Conservation (phyloP, 1,284 basidiomycete genomes). For the Papiliotrema nemorosa region DNA sequence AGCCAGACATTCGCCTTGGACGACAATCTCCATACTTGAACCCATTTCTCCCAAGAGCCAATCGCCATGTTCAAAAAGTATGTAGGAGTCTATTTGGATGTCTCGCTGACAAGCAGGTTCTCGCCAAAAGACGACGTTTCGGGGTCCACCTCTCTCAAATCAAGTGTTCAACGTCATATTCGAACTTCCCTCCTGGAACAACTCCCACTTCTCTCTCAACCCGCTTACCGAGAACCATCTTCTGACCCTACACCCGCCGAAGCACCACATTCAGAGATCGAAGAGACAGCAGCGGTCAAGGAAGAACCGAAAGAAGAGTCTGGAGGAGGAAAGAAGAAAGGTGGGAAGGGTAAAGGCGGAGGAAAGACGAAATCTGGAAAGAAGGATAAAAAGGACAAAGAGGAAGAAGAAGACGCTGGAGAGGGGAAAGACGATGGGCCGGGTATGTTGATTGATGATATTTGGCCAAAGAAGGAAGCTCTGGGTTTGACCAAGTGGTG, state of each 20-base stretch:
- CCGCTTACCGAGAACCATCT: slow-evolving; percentile 30
- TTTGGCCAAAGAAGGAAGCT: slow-evolving; percentile 99
- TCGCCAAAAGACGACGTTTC: slow-evolving; percentile 79
- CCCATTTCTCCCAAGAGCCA: too few relatives aligned
- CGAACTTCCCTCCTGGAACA: slow-evolving; percentile 75
- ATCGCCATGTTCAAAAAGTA: slow-evolving; percentile 50
- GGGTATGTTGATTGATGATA: slow-evolving; percentile 67
- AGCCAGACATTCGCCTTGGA: too few relatives aligned
- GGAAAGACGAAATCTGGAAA: slow-evolving; percentile 21
- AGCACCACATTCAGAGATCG: slow-evolving; percentile 2
- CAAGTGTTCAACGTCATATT: slow-evolving; percentile 87
- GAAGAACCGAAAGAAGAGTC: slow-evolving; percentile 13
- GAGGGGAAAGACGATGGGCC: slow-evolving; percentile 56
- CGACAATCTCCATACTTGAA: too few relatives aligned
- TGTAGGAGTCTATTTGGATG: neutral
- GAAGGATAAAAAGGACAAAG: slow-evolving; percentile 37
- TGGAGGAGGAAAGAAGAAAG: slow-evolving; percentile 31
- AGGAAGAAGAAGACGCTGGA: slow-evolving; percentile 51
- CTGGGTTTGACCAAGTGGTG: slow-evolving; percentile 93
- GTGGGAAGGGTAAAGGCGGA: slow-evolving; percentile 32
- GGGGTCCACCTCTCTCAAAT: slow-evolving; percentile 90
- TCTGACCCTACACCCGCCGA: slow-evolving; percentile 4
- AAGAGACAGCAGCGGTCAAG: slow-evolving; percentile 5
- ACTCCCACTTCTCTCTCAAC: slow-evolving; percentile 63
- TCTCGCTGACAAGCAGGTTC: slow-evolving; percentile 59